Base-by-base conservation (phyloP, 1,284 basidiomycete species). In the Heterobasidion occidentale region DNA sequence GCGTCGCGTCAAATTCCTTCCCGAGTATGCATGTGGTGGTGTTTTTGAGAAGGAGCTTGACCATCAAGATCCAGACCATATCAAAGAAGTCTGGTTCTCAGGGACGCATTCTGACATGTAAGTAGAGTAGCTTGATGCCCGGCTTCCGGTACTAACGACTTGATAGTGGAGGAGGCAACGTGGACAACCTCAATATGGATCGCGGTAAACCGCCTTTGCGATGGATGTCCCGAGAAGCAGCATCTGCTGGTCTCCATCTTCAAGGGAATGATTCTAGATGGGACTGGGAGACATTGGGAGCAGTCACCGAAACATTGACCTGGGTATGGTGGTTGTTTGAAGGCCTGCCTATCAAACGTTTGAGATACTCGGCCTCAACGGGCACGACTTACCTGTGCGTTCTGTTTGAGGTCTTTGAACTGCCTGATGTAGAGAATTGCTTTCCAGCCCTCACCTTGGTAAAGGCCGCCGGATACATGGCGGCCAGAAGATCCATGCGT, bases 1-100 rank as follows among this genome's bases (percentile, higher is more conserved):
- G 53, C 60, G 59, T 12, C 60, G 65, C 0, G 64, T 64, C 36
- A 65, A 65, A 51, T 64, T 65, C 38, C 51, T 61, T 36, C 70
- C 65, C 3, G 63, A 65, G 52, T 61, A 65, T 47, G 60, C 51
- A 2, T 35, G 51, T 34, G 54, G 54, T 7, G 55, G 55, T 7
- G 17, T 20, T 6, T 38, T 7, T 35, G 11, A 42, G 14, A 2
- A 12, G 11, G 2, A 12, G 20, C 20, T 12, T 48, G 20, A 27
- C 2, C 2, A 12, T 19, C 20, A n/a, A 27, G 12, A 15, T 12
- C 12, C 47, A 3, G 2, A 2, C n/a, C 47, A 12, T 46, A 34
- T 54, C 34, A 60, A 60, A 52, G 59, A 60, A 46, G 59, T 60
- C 33, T 60, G 59, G 59, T 60, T 60, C 38, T 52, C 51, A 2